Evolutionary conservation across 164 flowering plant genomes (phyloP).

Genomic region (Berberis thunbergii): DNA sequence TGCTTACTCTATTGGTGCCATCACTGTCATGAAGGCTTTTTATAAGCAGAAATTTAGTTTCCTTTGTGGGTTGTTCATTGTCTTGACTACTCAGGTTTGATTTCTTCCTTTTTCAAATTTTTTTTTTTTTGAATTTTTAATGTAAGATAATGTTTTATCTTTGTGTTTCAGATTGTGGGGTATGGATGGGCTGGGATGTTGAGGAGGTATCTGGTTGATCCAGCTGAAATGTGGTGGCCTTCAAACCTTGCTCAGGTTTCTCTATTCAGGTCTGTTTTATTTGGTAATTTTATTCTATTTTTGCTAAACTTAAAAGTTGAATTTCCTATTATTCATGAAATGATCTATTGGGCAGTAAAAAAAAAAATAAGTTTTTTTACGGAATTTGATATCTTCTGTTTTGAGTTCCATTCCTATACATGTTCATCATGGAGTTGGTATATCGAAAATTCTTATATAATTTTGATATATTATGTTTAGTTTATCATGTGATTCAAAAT

Average conservation of each 20-base stretch:
- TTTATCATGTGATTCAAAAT: no score
- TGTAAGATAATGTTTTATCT: neutral
- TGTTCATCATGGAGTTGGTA: no score
- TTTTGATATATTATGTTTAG: no score
- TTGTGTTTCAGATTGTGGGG: conserved; percentile 45
- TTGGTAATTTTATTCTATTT: no score
- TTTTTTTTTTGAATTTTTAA: neutral
- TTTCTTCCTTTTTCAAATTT: no score
- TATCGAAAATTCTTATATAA: no score
- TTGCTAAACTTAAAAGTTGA: no score
- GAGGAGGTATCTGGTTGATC: conserved; percentile 69
- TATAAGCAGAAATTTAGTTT: conserved; percentile 26
- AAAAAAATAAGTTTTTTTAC: no score
- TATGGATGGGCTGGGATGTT: conserved; percentile 21
- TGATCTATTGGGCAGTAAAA: no score
- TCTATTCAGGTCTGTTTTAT: conserved; percentile 48
- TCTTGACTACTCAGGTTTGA: conserved; percentile 70
- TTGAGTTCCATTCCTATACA: no score
- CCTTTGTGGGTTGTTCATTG: conserved; percentile 51
- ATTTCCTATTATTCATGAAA: no score
- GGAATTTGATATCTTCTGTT: no score
- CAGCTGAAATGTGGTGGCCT: conserved; percentile 97
- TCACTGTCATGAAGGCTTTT: conserved; percentile 50
- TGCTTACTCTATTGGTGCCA: conserved; percentile 78
- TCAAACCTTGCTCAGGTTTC: conserved; percentile 87